A percentile compares a stretch with the other conserved stretches of the same genome.
Evolutionary conservation across 306 rosid genomes (phyloP).

Genomic region (Phaseolus lunatus): DNA sequence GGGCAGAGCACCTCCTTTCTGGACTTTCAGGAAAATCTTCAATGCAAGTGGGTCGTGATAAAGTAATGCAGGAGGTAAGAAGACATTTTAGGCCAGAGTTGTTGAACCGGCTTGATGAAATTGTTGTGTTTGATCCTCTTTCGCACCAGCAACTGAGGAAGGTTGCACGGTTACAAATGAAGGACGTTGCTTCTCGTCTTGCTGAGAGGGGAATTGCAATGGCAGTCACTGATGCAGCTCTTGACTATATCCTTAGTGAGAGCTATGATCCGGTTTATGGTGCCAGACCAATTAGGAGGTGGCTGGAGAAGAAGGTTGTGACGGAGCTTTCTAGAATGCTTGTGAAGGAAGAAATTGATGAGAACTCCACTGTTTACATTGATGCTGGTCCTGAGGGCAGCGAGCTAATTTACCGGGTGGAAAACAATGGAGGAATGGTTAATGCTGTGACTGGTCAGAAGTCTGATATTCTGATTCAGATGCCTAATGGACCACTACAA

Average conservation of each 20-base stretch:
- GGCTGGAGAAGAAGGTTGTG: not conserved
- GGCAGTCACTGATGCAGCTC: not conserved
- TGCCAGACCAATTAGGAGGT: not conserved
- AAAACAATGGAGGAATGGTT: not conserved
- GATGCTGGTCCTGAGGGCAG: not conserved
- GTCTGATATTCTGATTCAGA: not conserved
- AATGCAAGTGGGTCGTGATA: not conserved
- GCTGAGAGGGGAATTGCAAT: not conserved
- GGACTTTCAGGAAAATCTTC: not conserved
- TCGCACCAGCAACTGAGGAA: not conserved
- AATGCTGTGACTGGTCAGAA: not conserved
- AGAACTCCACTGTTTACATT: not conserved
- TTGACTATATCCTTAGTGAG: not conserved
- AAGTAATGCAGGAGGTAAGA: not conserved
- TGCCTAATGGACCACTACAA: too few species aligned
- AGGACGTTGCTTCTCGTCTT: not conserved
- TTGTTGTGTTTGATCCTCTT: not conserved
- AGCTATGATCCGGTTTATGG: not conserved
- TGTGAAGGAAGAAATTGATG: not conserved
- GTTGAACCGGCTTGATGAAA: not conserved
- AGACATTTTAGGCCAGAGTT: not conserved
- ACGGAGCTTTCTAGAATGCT: not conserved
- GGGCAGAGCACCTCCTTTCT: not conserved
- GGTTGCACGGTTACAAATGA: not conserved
- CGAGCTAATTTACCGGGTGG: not conserved